Evolutionary conservation across 2,329 filamentous ascomycete genomes (phyloP).

Genomic region (Botrytis elliptica): DNA sequence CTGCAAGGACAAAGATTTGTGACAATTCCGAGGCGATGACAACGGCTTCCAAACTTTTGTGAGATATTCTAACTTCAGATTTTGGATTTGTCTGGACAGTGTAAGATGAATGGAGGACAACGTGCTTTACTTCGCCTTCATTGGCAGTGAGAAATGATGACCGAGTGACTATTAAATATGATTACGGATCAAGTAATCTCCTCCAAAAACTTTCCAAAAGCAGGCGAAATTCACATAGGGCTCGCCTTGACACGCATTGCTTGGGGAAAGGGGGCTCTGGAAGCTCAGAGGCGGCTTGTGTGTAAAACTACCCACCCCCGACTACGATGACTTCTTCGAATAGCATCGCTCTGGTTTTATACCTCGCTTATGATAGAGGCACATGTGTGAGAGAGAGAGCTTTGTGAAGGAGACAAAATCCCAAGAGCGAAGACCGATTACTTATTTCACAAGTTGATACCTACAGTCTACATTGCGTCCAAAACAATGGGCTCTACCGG

Average conservation of each 20-base stretch:
- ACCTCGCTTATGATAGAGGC: not conserved
- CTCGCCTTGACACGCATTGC: not conserved
- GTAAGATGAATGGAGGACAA: not conserved
- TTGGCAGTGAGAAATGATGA: not conserved
- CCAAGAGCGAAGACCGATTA: not conserved
- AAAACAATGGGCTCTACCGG: not conserved
- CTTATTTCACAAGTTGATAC: not conserved
- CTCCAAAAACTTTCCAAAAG: not conserved
- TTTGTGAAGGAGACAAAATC: not conserved
- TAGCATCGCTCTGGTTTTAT: not conserved
- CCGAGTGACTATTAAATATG: not conserved
- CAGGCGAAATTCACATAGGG: not conserved
- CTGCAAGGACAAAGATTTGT: not conserved
- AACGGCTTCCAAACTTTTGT: not conserved
- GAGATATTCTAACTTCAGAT: not conserved
- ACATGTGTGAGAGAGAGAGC: too few species aligned
- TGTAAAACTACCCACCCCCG: not conserved
- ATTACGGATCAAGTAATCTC: not conserved
- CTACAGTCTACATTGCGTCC: not conserved
- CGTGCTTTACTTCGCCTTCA: not conserved
- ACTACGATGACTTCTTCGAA: not conserved
- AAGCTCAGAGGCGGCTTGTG: not conserved
- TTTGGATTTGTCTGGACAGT: not conserved
- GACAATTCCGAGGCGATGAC: not conserved
- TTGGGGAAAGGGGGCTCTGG: not conserved